phyloP scores from a whole-genome alignment of 208 protist genomes.

The Herpetomonas samuelpessoai region DNA sequence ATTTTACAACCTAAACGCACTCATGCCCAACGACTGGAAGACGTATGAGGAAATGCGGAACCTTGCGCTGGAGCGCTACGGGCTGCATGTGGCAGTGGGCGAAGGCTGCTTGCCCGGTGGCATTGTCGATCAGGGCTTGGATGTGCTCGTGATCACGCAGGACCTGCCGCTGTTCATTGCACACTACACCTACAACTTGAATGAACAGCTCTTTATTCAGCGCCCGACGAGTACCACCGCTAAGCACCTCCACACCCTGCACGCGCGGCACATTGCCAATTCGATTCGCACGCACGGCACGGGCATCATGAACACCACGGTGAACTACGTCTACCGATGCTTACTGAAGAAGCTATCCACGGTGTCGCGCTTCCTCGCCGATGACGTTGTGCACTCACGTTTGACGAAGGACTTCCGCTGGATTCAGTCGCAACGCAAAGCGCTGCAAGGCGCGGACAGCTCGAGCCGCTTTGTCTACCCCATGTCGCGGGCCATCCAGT shows the following conservation, averaged over 20 bases:
- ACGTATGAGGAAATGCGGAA: constrained; percentile 97
- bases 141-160: constrained; percentile 97
- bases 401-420: constrained; percentile 71
- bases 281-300: constrained; percentile 97
- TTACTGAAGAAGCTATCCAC: constrained; percentile 92
- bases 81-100: constrained; percentile 55
- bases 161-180: constrained; percentile 97
- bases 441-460: constrained; percentile 29
- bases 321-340: constrained; percentile 97
- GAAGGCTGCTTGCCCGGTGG: constrained; percentile 92
- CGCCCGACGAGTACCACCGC: constrained; percentile 51
- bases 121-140: constrained; percentile 94
- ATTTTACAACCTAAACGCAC: constrained; percentile 97
- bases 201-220: constrained; percentile 97
- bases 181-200: constrained; percentile 97
- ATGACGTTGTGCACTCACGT: constrained; percentile 96
- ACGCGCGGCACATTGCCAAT: constrained; percentile 96
- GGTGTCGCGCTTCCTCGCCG: constrained; percentile 96
- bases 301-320: constrained; percentile 98
- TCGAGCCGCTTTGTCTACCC: constrained; percentile 69
- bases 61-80: constrained; percentile 91
- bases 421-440: constrained; percentile 59
- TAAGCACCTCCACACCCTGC: constrained; percentile 95
- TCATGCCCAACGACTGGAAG: constrained; percentile 94
- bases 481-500: constrained; percentile 83